Conservation (phyloP, 73 alveolate species). For the Tetrahymena borealis region DNA sequence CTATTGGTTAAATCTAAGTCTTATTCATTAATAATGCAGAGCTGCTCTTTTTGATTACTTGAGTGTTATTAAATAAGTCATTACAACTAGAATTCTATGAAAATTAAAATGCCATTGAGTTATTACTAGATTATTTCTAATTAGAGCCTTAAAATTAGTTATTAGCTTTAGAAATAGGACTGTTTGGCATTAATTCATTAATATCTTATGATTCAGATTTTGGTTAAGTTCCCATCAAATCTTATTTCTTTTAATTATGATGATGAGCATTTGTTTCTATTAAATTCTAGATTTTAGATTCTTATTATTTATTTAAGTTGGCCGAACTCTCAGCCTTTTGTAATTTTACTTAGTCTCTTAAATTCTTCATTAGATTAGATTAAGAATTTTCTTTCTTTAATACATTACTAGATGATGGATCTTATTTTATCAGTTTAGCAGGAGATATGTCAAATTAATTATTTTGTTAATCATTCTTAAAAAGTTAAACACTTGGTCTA, state of each 20-base stretch:
- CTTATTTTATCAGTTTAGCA: too few species aligned
- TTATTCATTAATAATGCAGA: neutral
- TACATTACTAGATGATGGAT: neutral
- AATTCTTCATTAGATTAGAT: neutral
- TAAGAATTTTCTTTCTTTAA: neutral
- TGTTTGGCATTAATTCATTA: neutral
- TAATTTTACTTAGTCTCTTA: neutral
- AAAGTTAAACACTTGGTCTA: neutral
- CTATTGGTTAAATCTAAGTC: neutral
- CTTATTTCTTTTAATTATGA: neutral
- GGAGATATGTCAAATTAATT: too few species aligned
- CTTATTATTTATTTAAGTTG: neutral
- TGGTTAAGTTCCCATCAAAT: neutral
- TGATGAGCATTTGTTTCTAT: neutral
- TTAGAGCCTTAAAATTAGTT: neutral
- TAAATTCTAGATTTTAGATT: neutral
- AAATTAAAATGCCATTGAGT: neutral
- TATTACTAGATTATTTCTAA: neutral
- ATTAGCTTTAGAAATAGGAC: neutral
- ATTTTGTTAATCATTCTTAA: neutral
- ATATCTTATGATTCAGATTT: neutral
- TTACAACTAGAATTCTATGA: neutral
- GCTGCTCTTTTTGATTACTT: neutral
- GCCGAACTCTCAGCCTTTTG: neutral
- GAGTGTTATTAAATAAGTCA: neutral